Evolutionary conservation across 768 basidiomycete genomes (phyloP), one percentile per base, ranked within the genome.

Genomic region (Tylopilus sp.): DNA sequence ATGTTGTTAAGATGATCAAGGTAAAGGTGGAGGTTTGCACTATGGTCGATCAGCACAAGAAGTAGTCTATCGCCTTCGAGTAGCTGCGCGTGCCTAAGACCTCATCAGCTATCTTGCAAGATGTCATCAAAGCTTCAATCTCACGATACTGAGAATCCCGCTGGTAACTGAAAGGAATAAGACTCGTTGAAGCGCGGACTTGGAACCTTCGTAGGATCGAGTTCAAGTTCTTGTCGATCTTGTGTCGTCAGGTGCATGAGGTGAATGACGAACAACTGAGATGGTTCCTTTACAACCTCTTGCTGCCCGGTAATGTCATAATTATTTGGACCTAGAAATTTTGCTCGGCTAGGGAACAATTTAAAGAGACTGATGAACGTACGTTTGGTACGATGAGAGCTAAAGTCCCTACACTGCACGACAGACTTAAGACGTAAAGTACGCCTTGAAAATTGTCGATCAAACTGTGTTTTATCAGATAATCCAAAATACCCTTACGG

Each of bases 11-110:
- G 52, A 0, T 49, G 52, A 17, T 81, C 79, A 21, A 78, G 48
- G 52, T 70, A 75, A 10, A 82, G 58, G 24, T 61, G 53, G 3
- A 79, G 55, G 31, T 70, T 63, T 11, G 63, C 70, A 0, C 48
- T 47, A 2, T 52, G 44, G 50, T 76, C 72, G 24, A 71, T 67
- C 16, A 77, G 51, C 3, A 82, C 64, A 1, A 81, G 56, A 3
- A 83, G 56, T 12, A 78, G 60, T 31, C 56, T 74, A 14, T 71
- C 69, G 5, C 72, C 64, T 22, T 70, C 69, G 26, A 81, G 71
- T 1, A 82, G 59, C 51, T 81, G 79, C 0, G 61, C 48, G 26
- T 73, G 58, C 3, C 75, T 76, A n/a, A 11, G 13, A 5, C 4
- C 25, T 19, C 26, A n/a, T 63, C 3, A 43, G 21, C 31, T 8